A percentile compares a stretch with the other conserved stretches of the same genome.
phyloP scores from a whole-genome alignment of 2,329 filamentous ascomycete species.

The Elsinoe fawcettii region DNA sequence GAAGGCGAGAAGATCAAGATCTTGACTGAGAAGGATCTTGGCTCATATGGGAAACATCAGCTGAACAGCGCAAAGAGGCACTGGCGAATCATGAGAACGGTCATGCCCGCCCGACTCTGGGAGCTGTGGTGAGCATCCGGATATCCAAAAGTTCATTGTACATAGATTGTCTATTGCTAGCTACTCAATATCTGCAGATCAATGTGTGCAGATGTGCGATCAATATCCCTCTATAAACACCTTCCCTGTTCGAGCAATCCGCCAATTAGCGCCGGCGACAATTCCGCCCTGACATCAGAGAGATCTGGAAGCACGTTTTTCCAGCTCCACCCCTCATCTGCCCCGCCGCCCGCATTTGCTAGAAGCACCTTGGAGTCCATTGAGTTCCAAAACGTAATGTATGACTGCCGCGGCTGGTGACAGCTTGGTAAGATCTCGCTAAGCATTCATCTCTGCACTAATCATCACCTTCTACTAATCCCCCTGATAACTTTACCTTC shows the following conservation, averaged over 20 bases:
- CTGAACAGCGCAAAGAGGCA: slow-evolving; percentile 70
- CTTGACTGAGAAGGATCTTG: slow-evolving; percentile 56
- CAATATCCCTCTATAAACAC: neutral
- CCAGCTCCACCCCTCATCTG: neutral
- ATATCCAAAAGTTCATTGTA: neutral
- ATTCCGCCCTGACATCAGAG: neutral
- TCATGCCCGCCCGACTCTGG: slow-evolving; percentile 73
- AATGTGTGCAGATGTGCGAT: neutral
- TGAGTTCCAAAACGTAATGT: neutral
- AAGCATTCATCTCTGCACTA: neutral
- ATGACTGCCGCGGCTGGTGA: neutral
- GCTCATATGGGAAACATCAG: slow-evolving; percentile 63
- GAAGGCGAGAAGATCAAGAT: slow-evolving; percentile 39
- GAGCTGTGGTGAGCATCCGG: slow-evolving; percentile 62
- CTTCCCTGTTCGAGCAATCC: neutral
- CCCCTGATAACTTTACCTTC: too few relatives aligned
- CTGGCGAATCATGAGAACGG: slow-evolving; percentile 84
- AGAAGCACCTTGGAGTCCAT: neutral
- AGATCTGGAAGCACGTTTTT: slow-evolving; percentile 1
- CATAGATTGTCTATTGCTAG: neutral
- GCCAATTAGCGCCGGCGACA: neutral
- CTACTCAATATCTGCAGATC: too few relatives aligned
- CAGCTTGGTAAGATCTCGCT: neutral
- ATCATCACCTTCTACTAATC: neutral
- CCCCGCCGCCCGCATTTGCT: neutral